phyloP scores from a whole-genome alignment of 768 basidiomycete genomes.

The Chiua virens region DNA sequence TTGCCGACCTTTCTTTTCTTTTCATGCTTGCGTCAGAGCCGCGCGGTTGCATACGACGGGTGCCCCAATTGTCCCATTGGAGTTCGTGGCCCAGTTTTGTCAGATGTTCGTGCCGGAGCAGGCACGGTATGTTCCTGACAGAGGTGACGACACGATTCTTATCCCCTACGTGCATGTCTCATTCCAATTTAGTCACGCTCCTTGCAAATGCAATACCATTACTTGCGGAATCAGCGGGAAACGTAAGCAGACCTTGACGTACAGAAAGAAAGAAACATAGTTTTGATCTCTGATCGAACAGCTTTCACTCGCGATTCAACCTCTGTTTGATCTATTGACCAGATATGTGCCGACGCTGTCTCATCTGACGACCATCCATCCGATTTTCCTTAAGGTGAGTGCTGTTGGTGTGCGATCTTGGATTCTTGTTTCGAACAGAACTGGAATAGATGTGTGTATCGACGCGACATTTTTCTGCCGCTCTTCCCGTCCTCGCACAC shows the following conservation, averaged over 20 bases:
- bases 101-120: conserved; percentile 58
- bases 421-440: background rate
- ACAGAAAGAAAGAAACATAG: background rate
- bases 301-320: conserved; percentile 50
- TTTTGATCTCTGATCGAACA: conserved; percentile 28
- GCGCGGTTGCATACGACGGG: conserved; percentile 51
- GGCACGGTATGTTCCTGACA: conserved; percentile 67
- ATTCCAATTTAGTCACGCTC: conserved; percentile 49
- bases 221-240: conserved; percentile 46
- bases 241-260: conserved; percentile 40
- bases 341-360: conserved; percentile 59
- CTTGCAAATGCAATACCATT: conserved; percentile 64
- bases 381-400: conserved; percentile 62
- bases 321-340: conserved; percentile 57
- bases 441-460: conserved; percentile 54
- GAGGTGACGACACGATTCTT: conserved; percentile 41
- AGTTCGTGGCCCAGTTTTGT: conserved; percentile 58
- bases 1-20: background rate
- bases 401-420: background rate
- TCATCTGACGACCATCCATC: conserved; percentile 70
- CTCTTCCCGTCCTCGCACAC: conserved; percentile 58
- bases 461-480: conserved; percentile 51
- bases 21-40: conserved; percentile 39
- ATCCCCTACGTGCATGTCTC: background rate
- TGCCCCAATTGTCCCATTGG: conserved; percentile 40